phyloP scores from a whole-genome alignment of 352 stramenopile species.

The Labyrinthula sp. region DNA sequence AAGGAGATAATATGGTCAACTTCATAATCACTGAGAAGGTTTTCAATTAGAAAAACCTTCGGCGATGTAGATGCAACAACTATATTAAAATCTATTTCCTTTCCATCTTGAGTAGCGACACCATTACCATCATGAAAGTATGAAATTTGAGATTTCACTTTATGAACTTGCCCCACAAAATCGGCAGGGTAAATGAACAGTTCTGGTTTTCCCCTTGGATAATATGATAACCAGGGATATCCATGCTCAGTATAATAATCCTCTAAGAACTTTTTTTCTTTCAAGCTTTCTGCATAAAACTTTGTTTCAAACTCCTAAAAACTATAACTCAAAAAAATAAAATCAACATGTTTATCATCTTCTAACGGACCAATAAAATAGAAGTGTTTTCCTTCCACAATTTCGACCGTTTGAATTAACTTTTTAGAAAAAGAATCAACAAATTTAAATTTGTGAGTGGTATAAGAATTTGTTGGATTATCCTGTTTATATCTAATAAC shows the following conservation, averaged over 20 bases:
- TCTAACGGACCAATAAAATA: constrained; percentile 16
- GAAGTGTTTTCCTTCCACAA: constrained; percentile 10
- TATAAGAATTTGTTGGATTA: constrained; percentile 26
- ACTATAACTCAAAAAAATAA: no score
- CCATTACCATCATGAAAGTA: constrained; percentile 13
- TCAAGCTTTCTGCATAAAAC: constrained; percentile 12
- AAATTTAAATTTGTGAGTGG: constrained; percentile 27
- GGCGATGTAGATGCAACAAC: constrained; percentile 34
- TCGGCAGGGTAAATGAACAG: constrained; percentile 28
- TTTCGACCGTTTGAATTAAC: not conserved
- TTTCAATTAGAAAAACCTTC: constrained; percentile 45
- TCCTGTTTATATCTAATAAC: not conserved
- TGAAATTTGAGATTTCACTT: constrained; percentile 4
- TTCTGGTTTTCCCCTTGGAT: constrained; percentile 18
- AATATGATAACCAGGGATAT: constrained; percentile 22
- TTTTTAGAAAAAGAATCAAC: constrained; percentile 1
- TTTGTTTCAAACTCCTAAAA: constrained; percentile 3
- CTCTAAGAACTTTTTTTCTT: constrained; percentile 7
- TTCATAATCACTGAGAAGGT: constrained; percentile 42
- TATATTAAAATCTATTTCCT: constrained; percentile 24
- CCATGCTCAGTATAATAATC: constrained; percentile 7
- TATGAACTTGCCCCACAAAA: constrained; percentile 27
- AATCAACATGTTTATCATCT: constrained; percentile 14
- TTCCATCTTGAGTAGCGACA: not conserved
- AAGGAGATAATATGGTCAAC: constrained; percentile 43